Evolutionary conservation across 306 rosid genomes (phyloP).

Genomic region (Abrus precatorius): DNA sequence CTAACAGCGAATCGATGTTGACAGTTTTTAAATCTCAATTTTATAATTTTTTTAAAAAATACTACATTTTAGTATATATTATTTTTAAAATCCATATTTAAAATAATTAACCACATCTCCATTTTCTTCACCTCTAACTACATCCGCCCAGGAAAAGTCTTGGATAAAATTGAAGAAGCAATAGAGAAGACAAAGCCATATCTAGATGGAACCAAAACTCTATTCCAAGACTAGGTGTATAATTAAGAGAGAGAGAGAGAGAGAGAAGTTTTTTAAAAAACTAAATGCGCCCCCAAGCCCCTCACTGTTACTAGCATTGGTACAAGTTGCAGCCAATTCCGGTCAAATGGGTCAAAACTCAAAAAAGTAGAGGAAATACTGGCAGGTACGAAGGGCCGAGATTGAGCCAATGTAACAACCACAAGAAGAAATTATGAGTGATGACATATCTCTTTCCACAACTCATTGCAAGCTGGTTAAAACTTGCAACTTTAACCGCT

Average conservation of each 20-base stretch:
- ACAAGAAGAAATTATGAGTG: not conserved
- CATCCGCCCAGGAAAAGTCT: not conserved
- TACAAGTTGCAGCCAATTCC: constrained; percentile 34
- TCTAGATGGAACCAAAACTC: constrained; percentile 15
- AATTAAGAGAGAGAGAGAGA: not conserved
- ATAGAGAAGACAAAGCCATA: constrained; percentile 24
- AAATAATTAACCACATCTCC: no score
- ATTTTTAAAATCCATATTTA: no score
- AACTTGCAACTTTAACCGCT: constrained; percentile 30
- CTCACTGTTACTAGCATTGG: constrained; percentile 36
- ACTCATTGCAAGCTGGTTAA: constrained; percentile 57
- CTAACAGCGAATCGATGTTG: no score
- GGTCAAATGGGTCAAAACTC: constrained; percentile 44
- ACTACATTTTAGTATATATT: no score
- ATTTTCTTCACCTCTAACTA: no score
- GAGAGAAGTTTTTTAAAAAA: not conserved
- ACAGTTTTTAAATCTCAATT: no score
- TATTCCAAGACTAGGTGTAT: constrained; percentile 22
- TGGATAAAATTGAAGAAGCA: not conserved
- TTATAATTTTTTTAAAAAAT: no score
- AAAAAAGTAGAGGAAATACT: constrained; percentile 21
- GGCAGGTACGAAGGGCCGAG: constrained; percentile 37
- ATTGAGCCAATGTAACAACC: constrained; percentile 32
- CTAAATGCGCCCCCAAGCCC: not conserved
- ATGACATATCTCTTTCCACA: constrained; percentile 57